A percentile compares a stretch with the other conserved stretches of the same genome.
phyloP scores from a whole-genome alignment of 2,329 filamentous ascomycete species.

The Gnomoniopsis sp. region DNA sequence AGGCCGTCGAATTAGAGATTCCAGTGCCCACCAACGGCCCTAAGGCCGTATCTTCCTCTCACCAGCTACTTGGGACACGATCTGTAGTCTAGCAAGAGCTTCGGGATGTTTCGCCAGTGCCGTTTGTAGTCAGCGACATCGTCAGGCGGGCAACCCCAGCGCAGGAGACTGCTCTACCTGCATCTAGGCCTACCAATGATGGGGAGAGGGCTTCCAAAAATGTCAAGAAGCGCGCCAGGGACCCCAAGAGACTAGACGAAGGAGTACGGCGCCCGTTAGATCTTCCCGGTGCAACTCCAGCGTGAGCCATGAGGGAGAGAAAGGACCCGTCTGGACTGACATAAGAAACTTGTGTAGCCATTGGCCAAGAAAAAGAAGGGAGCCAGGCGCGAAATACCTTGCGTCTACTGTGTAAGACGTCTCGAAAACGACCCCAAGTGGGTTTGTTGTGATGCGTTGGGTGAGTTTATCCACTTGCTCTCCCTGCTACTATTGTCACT shows the following conservation, averaged over 20 bases:
- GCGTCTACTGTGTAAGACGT: conserved; percentile 5
- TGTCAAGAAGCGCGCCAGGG: conserved; percentile 3
- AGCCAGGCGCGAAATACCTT: background rate
- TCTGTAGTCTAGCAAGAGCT: no score
- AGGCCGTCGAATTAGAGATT: background rate
- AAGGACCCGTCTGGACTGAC: background rate
- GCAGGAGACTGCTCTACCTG: background rate
- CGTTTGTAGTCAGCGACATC: conserved; percentile 10
- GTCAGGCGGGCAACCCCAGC: background rate
- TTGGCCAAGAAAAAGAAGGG: conserved; percentile 5
- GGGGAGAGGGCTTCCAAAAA: background rate
- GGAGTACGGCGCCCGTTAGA: background rate
- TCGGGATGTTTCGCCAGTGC: background rate
- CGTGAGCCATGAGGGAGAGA: background rate
- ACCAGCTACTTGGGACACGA: no score
- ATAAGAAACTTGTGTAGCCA: background rate
- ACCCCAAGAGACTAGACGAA: background rate
- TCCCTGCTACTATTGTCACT: background rate
- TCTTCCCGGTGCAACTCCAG: background rate
- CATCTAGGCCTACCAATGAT: background rate
- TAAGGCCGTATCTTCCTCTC: background rate
- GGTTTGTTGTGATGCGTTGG: conserved; percentile 10
- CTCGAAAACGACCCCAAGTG: conserved; percentile 12
- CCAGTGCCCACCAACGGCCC: background rate
- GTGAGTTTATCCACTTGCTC: background rate